phyloP scores from a whole-genome alignment of 2,329 filamentous ascomycete species.

The Trichoderma aggressivum region DNA sequence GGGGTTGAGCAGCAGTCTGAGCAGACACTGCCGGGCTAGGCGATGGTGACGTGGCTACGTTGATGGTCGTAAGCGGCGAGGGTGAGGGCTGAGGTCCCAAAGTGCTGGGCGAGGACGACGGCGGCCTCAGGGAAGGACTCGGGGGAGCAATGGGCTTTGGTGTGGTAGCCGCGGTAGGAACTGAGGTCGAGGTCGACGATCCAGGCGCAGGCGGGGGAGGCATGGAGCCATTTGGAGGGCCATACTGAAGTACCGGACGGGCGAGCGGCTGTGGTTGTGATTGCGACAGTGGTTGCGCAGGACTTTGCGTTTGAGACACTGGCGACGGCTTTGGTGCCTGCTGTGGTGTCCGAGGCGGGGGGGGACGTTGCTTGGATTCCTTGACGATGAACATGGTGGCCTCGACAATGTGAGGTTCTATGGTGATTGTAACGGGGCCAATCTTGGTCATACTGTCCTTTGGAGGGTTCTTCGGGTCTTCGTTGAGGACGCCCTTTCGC shows the following conservation, averaged over 20 bases:
- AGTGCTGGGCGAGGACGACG: constrained; percentile 22
- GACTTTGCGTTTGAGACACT: constrained; percentile 11
- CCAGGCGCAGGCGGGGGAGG: constrained; percentile 47
- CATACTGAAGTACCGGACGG: constrained; percentile 63
- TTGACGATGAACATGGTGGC: constrained; percentile 71
- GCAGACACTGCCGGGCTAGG: not conserved
- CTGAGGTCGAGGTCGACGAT: constrained; percentile 23
- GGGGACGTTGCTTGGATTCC: constrained; percentile 48
- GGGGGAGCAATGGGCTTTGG: constrained; percentile 20
- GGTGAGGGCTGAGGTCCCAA: constrained; percentile 14
- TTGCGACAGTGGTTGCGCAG: constrained; percentile 8
- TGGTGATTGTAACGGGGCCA: constrained; percentile 68
- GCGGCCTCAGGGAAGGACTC: constrained; percentile 24
- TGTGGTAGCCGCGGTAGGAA: constrained; percentile 12
- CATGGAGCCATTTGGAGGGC: constrained; percentile 61
- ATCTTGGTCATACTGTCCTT: constrained; percentile 71
- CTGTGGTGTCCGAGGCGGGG: constrained; percentile 33
- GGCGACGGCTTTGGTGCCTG: constrained; percentile 20
- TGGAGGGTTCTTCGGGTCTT: constrained; percentile 63
- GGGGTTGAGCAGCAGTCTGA: constrained; percentile 2
- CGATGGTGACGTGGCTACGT: constrained; percentile 12
- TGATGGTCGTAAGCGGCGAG: not conserved
- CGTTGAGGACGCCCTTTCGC: constrained; percentile 61
- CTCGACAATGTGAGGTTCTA: constrained; percentile 78
- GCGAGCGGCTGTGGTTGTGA: constrained; percentile 22